Percentiles rank a stretch among this genome's conserved stretches.
phyloP scores from a whole-genome alignment of 768 basidiomycete species.

The Baorangia bicolor region DNA sequence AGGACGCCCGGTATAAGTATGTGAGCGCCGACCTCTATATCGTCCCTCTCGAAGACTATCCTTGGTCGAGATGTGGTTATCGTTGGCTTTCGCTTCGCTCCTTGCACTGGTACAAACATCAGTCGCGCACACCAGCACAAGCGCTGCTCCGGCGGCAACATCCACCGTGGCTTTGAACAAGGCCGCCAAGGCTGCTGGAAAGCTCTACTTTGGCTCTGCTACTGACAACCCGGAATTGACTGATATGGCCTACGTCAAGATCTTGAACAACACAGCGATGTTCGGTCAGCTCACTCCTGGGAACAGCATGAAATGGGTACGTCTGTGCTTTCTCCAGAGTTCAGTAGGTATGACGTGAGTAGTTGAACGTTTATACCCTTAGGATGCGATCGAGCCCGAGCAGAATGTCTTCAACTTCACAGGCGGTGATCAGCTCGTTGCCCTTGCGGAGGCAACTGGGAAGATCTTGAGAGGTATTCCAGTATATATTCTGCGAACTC shows the following conservation, averaged over 20 bases:
- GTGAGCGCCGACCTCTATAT: not conserved
- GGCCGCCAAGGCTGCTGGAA: no score
- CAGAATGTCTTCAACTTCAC: conserved; percentile 26
- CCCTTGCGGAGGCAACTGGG: conserved; percentile 19
- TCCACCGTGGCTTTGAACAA: no score
- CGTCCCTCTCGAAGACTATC: not conserved
- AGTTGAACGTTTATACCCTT: not conserved
- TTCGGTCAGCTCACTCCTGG: no score
- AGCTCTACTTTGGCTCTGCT: no score
- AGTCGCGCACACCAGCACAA: not conserved
- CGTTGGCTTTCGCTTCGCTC: conserved; percentile 3
- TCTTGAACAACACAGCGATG: not conserved
- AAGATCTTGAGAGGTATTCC: conserved; percentile 20
- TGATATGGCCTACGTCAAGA: no score
- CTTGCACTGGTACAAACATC: conserved; percentile 3
- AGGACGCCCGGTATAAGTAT: not conserved
- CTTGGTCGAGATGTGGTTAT: not conserved
- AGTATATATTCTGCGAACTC: not conserved
- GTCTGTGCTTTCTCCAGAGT: not conserved
- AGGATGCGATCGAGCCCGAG: conserved; percentile 24
- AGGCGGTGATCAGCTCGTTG: conserved; percentile 20
- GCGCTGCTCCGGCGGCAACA: not conserved
- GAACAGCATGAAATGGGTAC: not conserved
- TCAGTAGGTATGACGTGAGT: not conserved
- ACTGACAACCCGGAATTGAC: no score